Evolutionary conservation across 2,329 filamentous ascomycete species (phyloP).

Genomic region (Penicillium sp.): DNA sequence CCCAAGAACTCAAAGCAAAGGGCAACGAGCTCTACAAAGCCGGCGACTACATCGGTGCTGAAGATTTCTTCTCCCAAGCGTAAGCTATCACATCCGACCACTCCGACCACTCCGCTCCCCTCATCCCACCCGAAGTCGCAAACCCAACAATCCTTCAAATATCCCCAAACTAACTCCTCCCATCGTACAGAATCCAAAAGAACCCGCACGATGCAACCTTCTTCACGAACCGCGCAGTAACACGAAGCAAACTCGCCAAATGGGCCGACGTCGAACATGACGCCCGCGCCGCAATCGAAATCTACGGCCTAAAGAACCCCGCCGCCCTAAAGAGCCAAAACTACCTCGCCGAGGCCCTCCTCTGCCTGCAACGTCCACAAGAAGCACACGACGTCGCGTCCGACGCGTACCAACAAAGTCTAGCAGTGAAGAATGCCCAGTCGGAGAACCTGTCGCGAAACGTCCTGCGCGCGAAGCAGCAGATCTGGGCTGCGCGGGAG

Average conservation of each 20-base stretch:
- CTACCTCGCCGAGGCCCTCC: slow-evolving; percentile 77
- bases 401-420: slow-evolving; percentile 69
- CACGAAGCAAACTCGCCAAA: slow-evolving; percentile 68
- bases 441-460: slow-evolving; percentile 68
- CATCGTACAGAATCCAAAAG: slow-evolving; percentile 63
- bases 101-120: background rate
- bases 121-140: background rate
- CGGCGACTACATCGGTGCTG: slow-evolving; percentile 45
- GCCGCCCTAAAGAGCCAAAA: slow-evolving; percentile 77
- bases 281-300: slow-evolving; percentile 69
- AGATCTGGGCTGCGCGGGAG: slow-evolving; percentile 77
- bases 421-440: slow-evolving; percentile 61
- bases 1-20: slow-evolving; percentile 43
- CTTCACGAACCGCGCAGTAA: slow-evolving; percentile 87
- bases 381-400: slow-evolving; percentile 69
- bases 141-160: background rate
- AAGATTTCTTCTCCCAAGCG: slow-evolving; percentile 49
- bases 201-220: slow-evolving; percentile 74
- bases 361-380: slow-evolving; percentile 68
- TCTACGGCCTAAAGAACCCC: slow-evolving; percentile 51
- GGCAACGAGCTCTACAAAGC: slow-evolving; percentile 48
- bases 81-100: slow-evolving; percentile 21
- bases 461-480: slow-evolving; percentile 78
- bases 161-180: background rate
- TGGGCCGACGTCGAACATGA: slow-evolving; percentile 76